A percentile compares a stretch with the other conserved stretches of the same genome.
Evolutionary conservation across 2,329 filamentous ascomycete species (phyloP).

Genomic region (Sarocladium kiliense): DNA sequence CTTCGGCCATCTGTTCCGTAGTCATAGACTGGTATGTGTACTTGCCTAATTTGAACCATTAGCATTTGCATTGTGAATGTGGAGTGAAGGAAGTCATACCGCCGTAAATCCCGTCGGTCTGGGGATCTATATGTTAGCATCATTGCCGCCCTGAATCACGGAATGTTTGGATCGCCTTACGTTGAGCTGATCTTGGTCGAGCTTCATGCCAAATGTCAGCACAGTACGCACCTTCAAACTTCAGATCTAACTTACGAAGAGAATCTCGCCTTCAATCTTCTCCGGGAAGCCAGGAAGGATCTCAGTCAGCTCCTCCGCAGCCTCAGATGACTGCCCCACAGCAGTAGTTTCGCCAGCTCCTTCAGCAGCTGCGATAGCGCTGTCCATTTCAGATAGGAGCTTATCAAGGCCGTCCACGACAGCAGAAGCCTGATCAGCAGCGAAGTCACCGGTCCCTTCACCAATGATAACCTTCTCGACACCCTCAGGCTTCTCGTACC

Average conservation of each 20-base stretch:
- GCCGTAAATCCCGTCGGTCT: constrained; percentile 79
- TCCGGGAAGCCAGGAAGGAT: constrained; percentile 84
- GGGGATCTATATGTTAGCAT: neutral
- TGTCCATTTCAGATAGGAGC: constrained; percentile 64
- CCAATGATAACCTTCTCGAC: constrained; percentile 64
- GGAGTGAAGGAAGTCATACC: constrained; percentile 55
- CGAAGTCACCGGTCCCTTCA: constrained; percentile 62
- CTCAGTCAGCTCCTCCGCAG: constrained; percentile 12
- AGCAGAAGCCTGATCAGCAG: constrained; percentile 59
- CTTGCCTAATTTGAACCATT: constrained; percentile 57
- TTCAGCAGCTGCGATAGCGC: constrained; percentile 38
- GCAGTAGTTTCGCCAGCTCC: constrained; percentile 11
- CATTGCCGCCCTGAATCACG: neutral
- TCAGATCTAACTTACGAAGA: constrained; percentile 45
- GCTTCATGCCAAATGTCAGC: constrained; percentile 23
- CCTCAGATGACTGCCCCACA: neutral
- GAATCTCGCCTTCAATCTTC: constrained; percentile 76
- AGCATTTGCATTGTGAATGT: neutral
- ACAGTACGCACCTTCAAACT: constrained; percentile 11
- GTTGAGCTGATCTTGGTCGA: constrained; percentile 76
- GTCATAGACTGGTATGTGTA: constrained; percentile 86
- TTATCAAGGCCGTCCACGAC: constrained; percentile 64
- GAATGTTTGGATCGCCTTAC: constrained; percentile 29
- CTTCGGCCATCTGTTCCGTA: constrained; percentile 74
- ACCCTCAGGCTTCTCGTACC: constrained; percentile 68